Evolutionary conservation across 345 rosid genomes (phyloP).

Genomic region (Brassica nigra): DNA sequence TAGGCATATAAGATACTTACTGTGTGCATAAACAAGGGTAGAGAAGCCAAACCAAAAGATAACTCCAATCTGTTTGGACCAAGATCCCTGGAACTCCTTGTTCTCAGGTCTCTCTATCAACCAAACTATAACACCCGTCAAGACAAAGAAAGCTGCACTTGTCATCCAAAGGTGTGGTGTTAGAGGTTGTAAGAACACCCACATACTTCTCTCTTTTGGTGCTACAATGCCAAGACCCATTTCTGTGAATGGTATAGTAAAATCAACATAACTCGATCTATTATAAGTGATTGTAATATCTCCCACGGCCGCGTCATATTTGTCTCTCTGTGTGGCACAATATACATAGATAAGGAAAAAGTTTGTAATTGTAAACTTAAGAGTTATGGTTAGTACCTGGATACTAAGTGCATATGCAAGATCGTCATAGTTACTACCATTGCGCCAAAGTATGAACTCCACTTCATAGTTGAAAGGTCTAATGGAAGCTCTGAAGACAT

Average conservation of each 20-base stretch:
- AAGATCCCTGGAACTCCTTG: slow-evolving; percentile 47
- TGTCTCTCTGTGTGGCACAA: slow-evolving; percentile 28
- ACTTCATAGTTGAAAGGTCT: slow-evolving; percentile 26
- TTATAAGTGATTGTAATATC: slow-evolving; percentile 46
- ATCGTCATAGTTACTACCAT: slow-evolving; percentile 29
- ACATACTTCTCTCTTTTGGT: slow-evolving; percentile 35
- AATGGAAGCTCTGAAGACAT: slow-evolving; percentile 26
- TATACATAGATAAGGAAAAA: background rate
- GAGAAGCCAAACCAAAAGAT: slow-evolving; percentile 55
- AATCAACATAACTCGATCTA: slow-evolving; percentile 46
- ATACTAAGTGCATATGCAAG: slow-evolving; percentile 25
- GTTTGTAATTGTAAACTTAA: background rate
- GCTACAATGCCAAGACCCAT: slow-evolving; percentile 54
- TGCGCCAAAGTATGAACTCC: slow-evolving; percentile 26
- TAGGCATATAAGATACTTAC: slow-evolving; percentile 36
- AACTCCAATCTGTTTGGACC: slow-evolving; percentile 43
- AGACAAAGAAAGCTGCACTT: slow-evolving; percentile 43
- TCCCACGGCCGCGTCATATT: slow-evolving; percentile 50
- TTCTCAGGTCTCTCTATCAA: slow-evolving; percentile 49
- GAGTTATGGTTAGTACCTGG: slow-evolving; percentile 21
- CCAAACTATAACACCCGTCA: slow-evolving; percentile 52
- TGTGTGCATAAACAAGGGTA: slow-evolving; percentile 54
- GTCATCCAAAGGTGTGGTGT: slow-evolving; percentile 52
- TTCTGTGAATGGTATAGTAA: slow-evolving; percentile 52
- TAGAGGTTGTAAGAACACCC: slow-evolving; percentile 61